Evolutionary conservation across 2,329 filamentous ascomycete genomes (phyloP).

Genomic region (Alternaria sp.): DNA sequence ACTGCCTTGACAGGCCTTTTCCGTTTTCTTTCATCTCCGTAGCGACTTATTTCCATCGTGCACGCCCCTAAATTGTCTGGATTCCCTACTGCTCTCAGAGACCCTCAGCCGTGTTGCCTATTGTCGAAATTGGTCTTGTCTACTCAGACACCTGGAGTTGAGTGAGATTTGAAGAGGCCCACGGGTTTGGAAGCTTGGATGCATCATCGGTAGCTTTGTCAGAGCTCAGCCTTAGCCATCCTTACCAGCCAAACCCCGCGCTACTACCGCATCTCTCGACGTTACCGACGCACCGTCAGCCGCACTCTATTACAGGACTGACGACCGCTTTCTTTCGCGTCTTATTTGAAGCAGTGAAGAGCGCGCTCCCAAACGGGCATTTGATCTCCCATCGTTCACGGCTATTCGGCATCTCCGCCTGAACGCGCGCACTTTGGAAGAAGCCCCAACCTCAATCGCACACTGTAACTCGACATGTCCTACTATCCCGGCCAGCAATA

Average conservation of each 20-base stretch:
- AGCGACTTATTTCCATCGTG: neutral
- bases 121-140: neutral
- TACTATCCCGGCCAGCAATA: constrained; percentile 54
- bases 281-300: constrained; percentile 20
- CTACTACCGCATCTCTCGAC: constrained; percentile 16
- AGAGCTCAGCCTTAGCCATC: constrained; percentile 16
- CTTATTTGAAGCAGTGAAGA: constrained; percentile 7
- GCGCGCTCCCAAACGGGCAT: constrained; percentile 9
- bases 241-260: constrained; percentile 27
- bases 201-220: constrained; percentile 10
- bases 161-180: neutral
- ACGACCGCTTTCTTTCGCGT: constrained; percentile 13
- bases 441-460: constrained; percentile 12
- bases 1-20: constrained; percentile 2
- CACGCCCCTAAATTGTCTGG: constrained; percentile 9
- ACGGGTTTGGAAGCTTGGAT: constrained; percentile 1
- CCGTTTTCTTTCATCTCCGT: constrained; percentile 11
- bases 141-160: neutral
- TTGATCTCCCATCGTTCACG: constrained; percentile 18
- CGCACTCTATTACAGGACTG: constrained; percentile 16
- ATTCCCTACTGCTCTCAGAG: constrained; percentile 4
- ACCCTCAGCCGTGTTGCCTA: neutral
- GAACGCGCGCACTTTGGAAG: constrained; percentile 13
- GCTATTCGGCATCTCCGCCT: constrained; percentile 22
- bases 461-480: constrained; percentile 44